These are phyloP conservation scores for Beverwykella pulmonaria DNA, from an alignment of 495 filamentous ascomycete genomes.

Conservation along the genomic window DNA sequence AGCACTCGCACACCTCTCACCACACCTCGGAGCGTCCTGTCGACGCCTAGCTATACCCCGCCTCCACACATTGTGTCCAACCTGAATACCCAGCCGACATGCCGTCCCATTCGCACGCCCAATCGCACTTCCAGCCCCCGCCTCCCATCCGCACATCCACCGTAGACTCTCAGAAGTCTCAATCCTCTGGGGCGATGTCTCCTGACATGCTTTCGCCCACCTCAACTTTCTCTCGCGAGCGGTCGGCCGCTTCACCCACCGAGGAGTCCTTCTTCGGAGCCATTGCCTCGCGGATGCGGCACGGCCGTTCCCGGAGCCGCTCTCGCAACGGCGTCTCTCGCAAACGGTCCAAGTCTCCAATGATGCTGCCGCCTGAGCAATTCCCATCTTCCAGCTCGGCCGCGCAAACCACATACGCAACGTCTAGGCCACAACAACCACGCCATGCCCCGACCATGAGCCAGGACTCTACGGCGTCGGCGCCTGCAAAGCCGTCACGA, in stretches of 20 bases:
- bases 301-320: constrained; percentile 32
- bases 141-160: constrained; percentile 33
- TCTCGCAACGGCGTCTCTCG: constrained; percentile 20
- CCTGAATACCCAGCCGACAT: constrained; percentile 11
- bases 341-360: constrained; percentile 34
- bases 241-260: constrained; percentile 24
- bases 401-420: constrained; percentile 20
- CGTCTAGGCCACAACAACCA: constrained; percentile 25
- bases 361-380: constrained; percentile 34
- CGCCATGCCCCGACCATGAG: constrained; percentile 30
- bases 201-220: constrained; percentile 29
- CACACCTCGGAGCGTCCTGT: constrained; percentile 4
- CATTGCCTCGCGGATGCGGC: constrained; percentile 26
- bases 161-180: constrained; percentile 18
- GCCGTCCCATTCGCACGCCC: constrained; percentile 12
- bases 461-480: constrained; percentile 22
- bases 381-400: constrained; percentile 10
- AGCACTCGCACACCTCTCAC: constrained; percentile 9
- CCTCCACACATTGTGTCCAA: constrained; percentile 4
- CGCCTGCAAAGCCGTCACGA: constrained; percentile 5
- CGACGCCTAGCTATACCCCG: constrained; percentile 11
- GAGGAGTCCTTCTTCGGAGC: constrained; percentile 37
- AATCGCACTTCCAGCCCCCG: constrained; percentile 28
- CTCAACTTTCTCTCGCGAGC: constrained; percentile 26
- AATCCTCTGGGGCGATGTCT: constrained; percentile 20